Base-by-base conservation (phyloP, 768 basidiomycete species). In the Naganishia vishniacii region DNA sequence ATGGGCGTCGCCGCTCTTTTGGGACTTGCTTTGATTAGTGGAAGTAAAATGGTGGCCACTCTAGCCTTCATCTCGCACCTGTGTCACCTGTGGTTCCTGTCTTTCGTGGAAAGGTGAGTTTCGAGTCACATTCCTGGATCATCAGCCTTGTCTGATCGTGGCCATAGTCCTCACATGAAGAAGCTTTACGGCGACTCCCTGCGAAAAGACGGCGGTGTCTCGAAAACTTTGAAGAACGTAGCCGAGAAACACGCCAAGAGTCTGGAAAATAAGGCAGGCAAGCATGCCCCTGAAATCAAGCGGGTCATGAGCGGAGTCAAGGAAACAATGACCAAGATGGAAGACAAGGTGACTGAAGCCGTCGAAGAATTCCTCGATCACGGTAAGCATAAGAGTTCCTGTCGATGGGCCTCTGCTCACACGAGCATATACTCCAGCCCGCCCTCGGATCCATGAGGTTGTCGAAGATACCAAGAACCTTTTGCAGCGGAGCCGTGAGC, bases 1-100 rank as follows among this genome's bases (percentile, higher is more conserved):
- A 90, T 93, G 86, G 91, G 91, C 26, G 92, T 91, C 2, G 91
- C 92, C 2, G 88, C 91, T 0, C 94, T 94, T 83, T 89, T 98
- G 68, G 95, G 95, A 16, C 80, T 98, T 13, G 87, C 88, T 4
- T 81, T 97, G 60, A 88, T 99, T 73, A 92, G 89, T 68, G 89
- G 88, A 15, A 92, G 87, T 76, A 93, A 91, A 74, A 83, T 92
- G n/a, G 91, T 95, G 1, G 84, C 92, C 47, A 76, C 83, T 4
- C 82, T 95, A 6, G 92, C 93, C 11, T 82, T 95, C 48, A 78
- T 93, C 64, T 85, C 89, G 41, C 87, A 92, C 68, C 79, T 97
- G 13, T 85, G 87, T 12, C 91, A 94, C 72, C 91, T 89, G 88
- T 95, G 93, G 92, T 99, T 98, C 84, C 81, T 99, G 49, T 85